Conservation (phyloP, 2,329 filamentous ascomycete genomes). For the Teratosphaeria pseudoeucalypti region DNA sequence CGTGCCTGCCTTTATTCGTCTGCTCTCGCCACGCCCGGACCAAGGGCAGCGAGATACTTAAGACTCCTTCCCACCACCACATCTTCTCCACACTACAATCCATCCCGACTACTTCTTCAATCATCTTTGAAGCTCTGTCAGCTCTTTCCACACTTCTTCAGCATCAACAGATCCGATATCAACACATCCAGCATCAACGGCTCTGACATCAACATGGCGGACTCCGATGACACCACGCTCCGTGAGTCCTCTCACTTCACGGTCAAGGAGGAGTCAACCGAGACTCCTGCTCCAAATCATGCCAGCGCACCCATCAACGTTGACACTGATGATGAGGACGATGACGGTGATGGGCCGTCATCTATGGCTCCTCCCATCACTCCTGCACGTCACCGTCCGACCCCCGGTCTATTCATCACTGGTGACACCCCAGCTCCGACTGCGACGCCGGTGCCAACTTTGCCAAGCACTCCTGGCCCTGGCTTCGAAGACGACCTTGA, state of each 20-base stretch:
- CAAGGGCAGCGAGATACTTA: not conserved
- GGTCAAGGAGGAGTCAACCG: not conserved
- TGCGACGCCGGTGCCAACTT: not conserved
- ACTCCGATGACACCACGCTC: not conserved
- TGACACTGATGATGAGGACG: not conserved
- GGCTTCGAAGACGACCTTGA: not conserved
- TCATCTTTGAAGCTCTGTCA: not conserved
- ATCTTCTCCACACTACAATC: not conserved
- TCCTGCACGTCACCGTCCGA: not conserved
- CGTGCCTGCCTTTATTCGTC: not conserved
- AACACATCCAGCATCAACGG: not conserved
- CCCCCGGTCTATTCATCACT: not conserved
- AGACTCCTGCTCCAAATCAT: not conserved
- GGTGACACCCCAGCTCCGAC: not conserved
- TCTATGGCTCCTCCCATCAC: not conserved
- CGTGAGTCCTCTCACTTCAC: not conserved
- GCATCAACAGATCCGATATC: not conserved
- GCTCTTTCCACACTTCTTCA: not conserved
- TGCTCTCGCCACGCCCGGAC: not conserved
- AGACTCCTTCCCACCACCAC: not conserved
- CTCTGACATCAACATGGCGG: not conserved
- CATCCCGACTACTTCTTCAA: not conserved
- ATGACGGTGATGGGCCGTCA: not conserved
- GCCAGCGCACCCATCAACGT: not conserved
- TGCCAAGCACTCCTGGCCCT: not conserved